Percentiles rank a stretch among this genome's conserved stretches.
phyloP scores from a whole-genome alignment of 805 yeast species.

The Barnettozyma sucrosica region DNA sequence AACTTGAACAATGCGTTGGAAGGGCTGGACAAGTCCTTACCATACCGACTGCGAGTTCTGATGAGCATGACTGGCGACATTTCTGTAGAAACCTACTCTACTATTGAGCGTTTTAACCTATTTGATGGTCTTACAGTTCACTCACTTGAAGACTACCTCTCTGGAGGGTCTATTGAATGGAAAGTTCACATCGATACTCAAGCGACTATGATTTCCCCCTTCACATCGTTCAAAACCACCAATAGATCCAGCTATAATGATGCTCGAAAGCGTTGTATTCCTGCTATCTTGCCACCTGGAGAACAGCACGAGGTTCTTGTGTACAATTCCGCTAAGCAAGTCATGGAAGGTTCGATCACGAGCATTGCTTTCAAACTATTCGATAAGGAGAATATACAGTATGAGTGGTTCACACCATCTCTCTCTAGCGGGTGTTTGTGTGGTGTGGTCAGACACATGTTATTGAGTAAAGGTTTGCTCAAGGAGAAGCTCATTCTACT shows the following conservation, averaged over 20 bases:
- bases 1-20: constrained; percentile 35
- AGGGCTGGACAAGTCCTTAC: constrained; percentile 25
- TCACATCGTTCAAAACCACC: constrained; percentile 87
- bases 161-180: constrained; percentile 35
- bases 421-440: constrained; percentile 74
- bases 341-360: constrained; percentile 81
- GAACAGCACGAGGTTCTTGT: constrained; percentile 64
- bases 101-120: constrained; percentile 28
- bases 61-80: constrained; percentile 33
- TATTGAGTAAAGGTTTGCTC: constrained; percentile 48
- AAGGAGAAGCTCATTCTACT: constrained; percentile 46
- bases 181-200: constrained; percentile 55
- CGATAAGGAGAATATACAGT: constrained; percentile 23
- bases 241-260: constrained; percentile 53
- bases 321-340: constrained; percentile 49
- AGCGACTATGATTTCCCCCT: constrained; percentile 55
- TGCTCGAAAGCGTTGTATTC: constrained; percentile 49
- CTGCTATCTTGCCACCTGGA: constrained; percentile 19
- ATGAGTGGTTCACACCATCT: constrained; percentile 77
- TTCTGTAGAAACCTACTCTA: constrained; percentile 30
- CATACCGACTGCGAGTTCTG: constrained; percentile 45
- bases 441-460: constrained; percentile 70
- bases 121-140: constrained; percentile 23
- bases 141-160: constrained; percentile 20
- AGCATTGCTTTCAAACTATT: constrained; percentile 56